Evolutionary conservation across 2,329 filamentous ascomycete genomes (phyloP), one percentile per base, ranked within the genome.

Genomic region (Pestalotiopsis sp.): DNA sequence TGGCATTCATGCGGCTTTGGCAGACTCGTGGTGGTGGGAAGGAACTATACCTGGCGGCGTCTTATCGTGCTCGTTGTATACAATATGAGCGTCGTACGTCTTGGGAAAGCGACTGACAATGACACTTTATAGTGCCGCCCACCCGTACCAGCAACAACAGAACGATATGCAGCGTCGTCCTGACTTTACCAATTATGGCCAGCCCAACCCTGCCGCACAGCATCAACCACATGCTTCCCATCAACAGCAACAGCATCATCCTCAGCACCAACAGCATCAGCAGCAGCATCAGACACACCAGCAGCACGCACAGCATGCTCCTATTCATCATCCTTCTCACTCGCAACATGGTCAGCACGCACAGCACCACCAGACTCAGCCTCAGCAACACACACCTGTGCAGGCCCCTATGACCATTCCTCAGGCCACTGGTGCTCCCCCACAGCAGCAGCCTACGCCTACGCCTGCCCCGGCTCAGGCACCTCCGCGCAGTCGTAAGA

Each of bases 81-180:
- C 59, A n/a, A 13, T 38, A n/a, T 39, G 27, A 36, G 17, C 11
- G 31, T 17, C n/a, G 36, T 36, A 17, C 27, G 57, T 59, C 36
- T 61, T 20, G 25, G 12, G 31, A 36, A 38, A 36, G n/a, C 36
- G 59, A 61, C 59, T 61, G 31, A 39, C 59, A 20, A 39, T 39
- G 59, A 9, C 20, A 61, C 17, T 49, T 52, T 39, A 78, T 73
- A 84, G 83, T 75, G 70, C 80, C 49, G 75, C 78, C 70, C 84
- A 88, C 75, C 77, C 82, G 67, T 87, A 87, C 74, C 85, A 75
- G 59, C 72, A 87, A 74, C 85, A 75, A 57, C 72, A 66, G 67
- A 57, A 81, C 73, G 85, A 87, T 71, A 84, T 88, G 84, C 80
- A 73, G 76, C 82, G 73, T 81, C 84, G 82, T 81, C 81, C 73